Percentiles rank a stretch among this genome's conserved stretches.
Conservation (phyloP, 768 basidiomycete species). For the Psilocybe cubensis region DNA sequence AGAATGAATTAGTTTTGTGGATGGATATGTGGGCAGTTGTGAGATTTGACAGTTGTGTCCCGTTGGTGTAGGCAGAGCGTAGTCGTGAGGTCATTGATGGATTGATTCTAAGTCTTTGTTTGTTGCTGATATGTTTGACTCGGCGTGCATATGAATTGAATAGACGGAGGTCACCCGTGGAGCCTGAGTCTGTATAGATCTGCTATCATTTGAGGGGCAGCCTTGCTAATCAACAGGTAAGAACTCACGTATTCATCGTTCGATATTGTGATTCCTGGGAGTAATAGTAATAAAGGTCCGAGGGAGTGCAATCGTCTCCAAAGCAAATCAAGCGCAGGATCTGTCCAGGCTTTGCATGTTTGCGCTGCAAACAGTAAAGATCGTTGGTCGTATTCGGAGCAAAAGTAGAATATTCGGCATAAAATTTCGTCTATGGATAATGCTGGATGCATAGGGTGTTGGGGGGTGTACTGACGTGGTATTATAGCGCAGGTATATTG, state of each 20-base stretch:
- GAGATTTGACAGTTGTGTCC: slow-evolving; percentile 29
- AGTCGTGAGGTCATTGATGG: not conserved
- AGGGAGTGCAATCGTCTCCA: slow-evolving; percentile 47
- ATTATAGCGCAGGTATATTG: not conserved
- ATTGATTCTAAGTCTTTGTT: slow-evolving; percentile 22
- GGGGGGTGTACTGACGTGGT: too few species aligned
- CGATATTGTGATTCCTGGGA: slow-evolving; percentile 29
- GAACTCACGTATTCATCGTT: slow-evolving; percentile 38
- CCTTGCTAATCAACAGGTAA: not conserved
- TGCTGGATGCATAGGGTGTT: slow-evolving; percentile 35
- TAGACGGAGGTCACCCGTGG: slow-evolving; percentile 22
- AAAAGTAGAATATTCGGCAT: slow-evolving; percentile 41
- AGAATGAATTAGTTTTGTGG: slow-evolving; percentile 22
- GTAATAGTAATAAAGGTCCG: slow-evolving; percentile 42
- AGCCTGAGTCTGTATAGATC: not conserved
- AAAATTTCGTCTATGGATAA: slow-evolving; percentile 56
- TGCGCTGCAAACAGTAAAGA: slow-evolving; percentile 41
- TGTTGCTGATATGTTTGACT: slow-evolving; percentile 40
- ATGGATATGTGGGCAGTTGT: slow-evolving; percentile 32
- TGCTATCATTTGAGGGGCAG: not conserved
- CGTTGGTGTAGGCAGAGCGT: not conserved
- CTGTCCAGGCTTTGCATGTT: slow-evolving; percentile 49
- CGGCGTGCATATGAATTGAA: slow-evolving; percentile 38
- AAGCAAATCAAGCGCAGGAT: slow-evolving; percentile 49
- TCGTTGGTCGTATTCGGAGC: slow-evolving; percentile 27